Evolutionary conservation across 345 rosid genomes (phyloP).

Genomic region (Eucalyptus regnans): DNA sequence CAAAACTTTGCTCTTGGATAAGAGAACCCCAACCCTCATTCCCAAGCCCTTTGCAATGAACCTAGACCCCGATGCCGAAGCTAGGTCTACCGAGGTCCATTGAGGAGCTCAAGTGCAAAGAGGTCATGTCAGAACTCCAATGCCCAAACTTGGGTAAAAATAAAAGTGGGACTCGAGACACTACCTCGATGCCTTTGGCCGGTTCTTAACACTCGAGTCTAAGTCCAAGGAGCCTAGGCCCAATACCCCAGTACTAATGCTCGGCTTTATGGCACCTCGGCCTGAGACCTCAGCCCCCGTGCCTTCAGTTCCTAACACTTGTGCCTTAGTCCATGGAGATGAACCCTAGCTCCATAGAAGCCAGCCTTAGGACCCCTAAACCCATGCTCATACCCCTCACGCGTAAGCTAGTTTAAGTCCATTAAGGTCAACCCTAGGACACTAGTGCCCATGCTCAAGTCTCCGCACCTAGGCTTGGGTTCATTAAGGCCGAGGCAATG

Average conservation of each 20-base stretch:
- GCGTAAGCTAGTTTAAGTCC: fast-evolving
- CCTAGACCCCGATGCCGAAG: neutral
- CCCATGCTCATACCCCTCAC: neutral
- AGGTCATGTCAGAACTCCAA: neutral
- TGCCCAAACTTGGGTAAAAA: neutral
- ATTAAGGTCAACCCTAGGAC: neutral
- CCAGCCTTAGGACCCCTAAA: fast-evolving
- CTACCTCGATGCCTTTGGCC: too few relatives aligned
- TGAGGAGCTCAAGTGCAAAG: neutral
- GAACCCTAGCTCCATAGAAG: neutral
- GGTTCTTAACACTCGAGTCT: too few relatives aligned
- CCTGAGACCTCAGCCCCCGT: fast-evolving
- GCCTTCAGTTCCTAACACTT: too few relatives aligned
- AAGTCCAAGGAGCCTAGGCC: too few relatives aligned
- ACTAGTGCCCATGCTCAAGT: fast-evolving
- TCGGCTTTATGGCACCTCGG: fast-evolving
- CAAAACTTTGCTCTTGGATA: neutral
- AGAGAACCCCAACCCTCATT: neutral
- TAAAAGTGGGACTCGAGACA: neutral
- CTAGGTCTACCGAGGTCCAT: neutral
- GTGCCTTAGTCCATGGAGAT: too few relatives aligned
- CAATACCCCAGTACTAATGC: fast-evolving
- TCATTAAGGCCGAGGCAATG: neutral
- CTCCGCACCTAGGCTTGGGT: neutral
- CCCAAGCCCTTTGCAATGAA: too few relatives aligned